Conservation (phyloP, 2,329 filamentous ascomycete genomes). For the Fusarium clavum region DNA sequence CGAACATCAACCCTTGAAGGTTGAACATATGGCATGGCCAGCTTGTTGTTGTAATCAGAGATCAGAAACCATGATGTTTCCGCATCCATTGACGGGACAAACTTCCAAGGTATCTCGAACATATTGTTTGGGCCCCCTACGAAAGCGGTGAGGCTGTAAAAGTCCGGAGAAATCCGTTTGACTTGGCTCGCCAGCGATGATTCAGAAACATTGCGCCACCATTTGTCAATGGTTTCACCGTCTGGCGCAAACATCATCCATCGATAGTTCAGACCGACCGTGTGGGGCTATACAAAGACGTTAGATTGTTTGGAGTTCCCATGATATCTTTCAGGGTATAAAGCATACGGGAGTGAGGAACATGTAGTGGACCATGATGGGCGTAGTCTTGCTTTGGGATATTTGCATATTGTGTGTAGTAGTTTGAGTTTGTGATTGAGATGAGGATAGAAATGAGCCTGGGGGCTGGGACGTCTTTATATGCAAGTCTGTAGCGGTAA, state of each 20-base stretch:
- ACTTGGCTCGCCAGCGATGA: neutral
- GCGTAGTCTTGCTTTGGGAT: neutral
- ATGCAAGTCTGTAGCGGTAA: neutral
- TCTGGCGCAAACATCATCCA: neutral
- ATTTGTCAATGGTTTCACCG: neutral
- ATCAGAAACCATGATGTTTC: neutral
- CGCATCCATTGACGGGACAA: neutral
- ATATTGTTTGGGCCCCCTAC: too few species aligned
- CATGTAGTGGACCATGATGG: neutral
- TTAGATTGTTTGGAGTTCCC: neutral
- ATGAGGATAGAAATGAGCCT: neutral
- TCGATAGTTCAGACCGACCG: neutral
- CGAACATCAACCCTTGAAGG: neutral
- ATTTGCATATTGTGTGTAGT: neutral
- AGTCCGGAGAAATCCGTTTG: neutral
- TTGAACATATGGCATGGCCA: neutral
- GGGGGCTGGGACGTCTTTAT: neutral
- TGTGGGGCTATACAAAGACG: neutral
- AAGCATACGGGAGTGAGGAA: neutral
- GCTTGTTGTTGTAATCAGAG: neutral
- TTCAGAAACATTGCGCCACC: neutral
- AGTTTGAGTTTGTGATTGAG: neutral
- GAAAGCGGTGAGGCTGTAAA: neutral
- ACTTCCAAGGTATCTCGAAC: neutral
- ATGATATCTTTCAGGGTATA: too few species aligned